Evolutionary conservation across 805 yeast species (phyloP).

Genomic region (Kodamaea lidongshanica): DNA sequence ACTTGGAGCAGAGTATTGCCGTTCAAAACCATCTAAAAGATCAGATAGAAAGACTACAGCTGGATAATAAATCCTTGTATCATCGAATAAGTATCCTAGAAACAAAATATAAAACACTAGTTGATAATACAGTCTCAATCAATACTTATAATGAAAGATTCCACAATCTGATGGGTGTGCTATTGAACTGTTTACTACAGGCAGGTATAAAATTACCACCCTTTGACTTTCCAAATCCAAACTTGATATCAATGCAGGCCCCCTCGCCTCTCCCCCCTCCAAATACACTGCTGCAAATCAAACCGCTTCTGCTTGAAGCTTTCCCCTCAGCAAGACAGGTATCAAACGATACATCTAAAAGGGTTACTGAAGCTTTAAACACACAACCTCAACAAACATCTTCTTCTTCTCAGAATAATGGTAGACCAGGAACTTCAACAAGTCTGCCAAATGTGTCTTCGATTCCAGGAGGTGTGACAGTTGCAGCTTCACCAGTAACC

Average conservation of each 20-base stretch:
- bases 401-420: too few species aligned
- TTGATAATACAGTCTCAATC: slow-evolving; percentile 54
- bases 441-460: too few species aligned
- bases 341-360: too few species aligned
- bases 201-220: slow-evolving; percentile 67
- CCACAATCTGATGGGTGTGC: slow-evolving; percentile 43
- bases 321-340: too few species aligned
- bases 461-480: too few species aligned
- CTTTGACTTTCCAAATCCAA: slow-evolving; percentile 47
- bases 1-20: slow-evolving; percentile 6
- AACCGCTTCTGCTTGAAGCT: slow-evolving; percentile 1
- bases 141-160: slow-evolving; percentile 54
- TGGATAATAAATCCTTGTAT: slow-evolving; percentile 26
- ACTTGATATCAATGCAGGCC: slow-evolving; percentile 15
- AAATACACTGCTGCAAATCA: slow-evolving; percentile 4
- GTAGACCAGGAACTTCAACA: too few species aligned
- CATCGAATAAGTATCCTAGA: slow-evolving; percentile 38
- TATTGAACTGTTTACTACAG: slow-evolving; percentile 45
- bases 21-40: slow-evolving; percentile 18
- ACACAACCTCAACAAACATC: too few species aligned
- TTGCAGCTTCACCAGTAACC: too few species aligned
- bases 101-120: slow-evolving; percentile 56
- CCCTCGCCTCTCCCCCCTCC: slow-evolving; percentile 11
- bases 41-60: slow-evolving; percentile 28
- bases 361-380: too few species aligned